Conservation (phyloP, 2,329 filamentous ascomycete species). For the Diaporthe nobilis region DNA sequence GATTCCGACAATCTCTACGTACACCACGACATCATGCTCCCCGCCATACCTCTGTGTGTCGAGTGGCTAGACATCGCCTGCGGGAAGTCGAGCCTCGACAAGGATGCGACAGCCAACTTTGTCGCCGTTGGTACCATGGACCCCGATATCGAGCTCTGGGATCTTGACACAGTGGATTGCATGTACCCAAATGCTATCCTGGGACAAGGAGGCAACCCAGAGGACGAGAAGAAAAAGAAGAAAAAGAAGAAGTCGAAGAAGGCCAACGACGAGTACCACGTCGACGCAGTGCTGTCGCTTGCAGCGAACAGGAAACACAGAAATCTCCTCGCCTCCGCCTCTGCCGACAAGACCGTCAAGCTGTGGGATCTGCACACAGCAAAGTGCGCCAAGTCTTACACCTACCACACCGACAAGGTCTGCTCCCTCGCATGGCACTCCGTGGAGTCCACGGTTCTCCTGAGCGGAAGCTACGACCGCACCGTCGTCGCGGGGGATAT, state of each 20-base stretch:
- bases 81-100: conserved; percentile 74
- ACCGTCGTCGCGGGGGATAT: conserved; percentile 97
- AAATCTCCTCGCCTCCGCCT: conserved; percentile 94
- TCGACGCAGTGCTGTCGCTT: conserved; percentile 92
- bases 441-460: conserved; percentile 85
- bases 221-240: conserved; percentile 78
- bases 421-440: conserved; percentile 96
- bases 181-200: conserved; percentile 99
- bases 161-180: conserved; percentile 94
- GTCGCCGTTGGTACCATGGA: conserved; percentile 98
- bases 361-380: conserved; percentile 96
- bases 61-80: conserved; percentile 98
- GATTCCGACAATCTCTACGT: conserved; percentile 96
- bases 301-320: conserved; percentile 94
- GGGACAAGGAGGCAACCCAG: conserved; percentile 75
- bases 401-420: conserved; percentile 97
- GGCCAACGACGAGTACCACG: conserved; percentile 91
- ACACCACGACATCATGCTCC: conserved; percentile 99
- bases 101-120: conserved; percentile 84
- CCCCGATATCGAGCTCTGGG: conserved; percentile 98
- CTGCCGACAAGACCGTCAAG: conserved; percentile 97
- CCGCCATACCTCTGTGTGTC: conserved; percentile 93
- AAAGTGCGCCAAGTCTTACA: conserved; percentile 95
- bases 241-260: conserved; percentile 93
- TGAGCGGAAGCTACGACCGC: conserved; percentile 95